Percentiles rank a stretch among this genome's conserved stretches.
Evolutionary conservation across 345 rosid species (phyloP).

Genomic region (rapeseed (Brassica napus)): DNA sequence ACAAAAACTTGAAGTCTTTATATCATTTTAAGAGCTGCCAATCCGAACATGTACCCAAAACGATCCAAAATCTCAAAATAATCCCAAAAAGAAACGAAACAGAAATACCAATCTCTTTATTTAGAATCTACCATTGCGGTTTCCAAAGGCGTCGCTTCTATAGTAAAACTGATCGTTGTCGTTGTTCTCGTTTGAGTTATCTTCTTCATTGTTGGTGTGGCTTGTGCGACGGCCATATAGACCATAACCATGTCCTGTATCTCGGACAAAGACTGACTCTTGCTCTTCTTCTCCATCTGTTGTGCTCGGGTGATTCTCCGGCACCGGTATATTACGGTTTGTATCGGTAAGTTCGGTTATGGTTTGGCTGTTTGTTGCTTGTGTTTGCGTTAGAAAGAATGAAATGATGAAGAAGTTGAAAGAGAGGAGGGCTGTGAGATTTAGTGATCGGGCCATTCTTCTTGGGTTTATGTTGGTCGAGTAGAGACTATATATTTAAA

Average conservation of each 20-base stretch:
- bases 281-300: slow-evolving; percentile 8
- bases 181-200: not conserved
- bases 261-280: slow-evolving; percentile 30
- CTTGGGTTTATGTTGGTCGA: not conserved
- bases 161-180: slow-evolving; percentile 26
- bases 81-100: not conserved
- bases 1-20: not conserved
- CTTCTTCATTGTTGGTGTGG: slow-evolving; percentile 6
- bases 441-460: slow-evolving; percentile 30
- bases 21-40: not conserved
- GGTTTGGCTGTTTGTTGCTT: slow-evolving; percentile 18
- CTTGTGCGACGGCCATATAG: slow-evolving; percentile 20
- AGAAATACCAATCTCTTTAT: not conserved
- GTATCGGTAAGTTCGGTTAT: not conserved
- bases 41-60: not conserved
- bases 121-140: slow-evolving; percentile 28
- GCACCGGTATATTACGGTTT: not conserved
- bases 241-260: slow-evolving; percentile 37
- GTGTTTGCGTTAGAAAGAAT: slow-evolving; percentile 18
- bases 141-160: slow-evolving; percentile 29
- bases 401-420: slow-evolving; percentile 11
- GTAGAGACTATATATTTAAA: not conserved
- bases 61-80: not conserved
- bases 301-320: not conserved
- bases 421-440: slow-evolving; percentile 4